Conservation (phyloP, 2,329 filamentous ascomycete genomes). For the Leptographium galeiforme region DNA sequence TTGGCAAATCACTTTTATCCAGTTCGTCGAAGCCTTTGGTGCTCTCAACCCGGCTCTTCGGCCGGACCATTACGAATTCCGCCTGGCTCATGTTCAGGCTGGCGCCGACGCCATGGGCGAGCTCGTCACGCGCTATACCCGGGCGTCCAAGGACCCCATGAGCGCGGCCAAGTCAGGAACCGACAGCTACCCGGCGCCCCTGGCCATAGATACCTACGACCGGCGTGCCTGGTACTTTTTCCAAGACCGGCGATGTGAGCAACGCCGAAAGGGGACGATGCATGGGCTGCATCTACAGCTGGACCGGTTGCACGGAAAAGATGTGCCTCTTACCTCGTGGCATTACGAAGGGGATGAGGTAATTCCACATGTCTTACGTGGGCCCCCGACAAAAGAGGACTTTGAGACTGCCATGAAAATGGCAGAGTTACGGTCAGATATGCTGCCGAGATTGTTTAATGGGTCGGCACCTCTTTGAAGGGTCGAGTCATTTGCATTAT, state of each 20-base stretch:
- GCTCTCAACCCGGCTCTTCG: too few species aligned
- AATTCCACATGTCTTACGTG: not conserved
- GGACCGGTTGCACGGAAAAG: not conserved
- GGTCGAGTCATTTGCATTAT: too few species aligned
- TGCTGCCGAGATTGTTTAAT: too few species aligned
- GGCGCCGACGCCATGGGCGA: too few species aligned
- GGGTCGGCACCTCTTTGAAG: too few species aligned
- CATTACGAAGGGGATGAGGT: not conserved
- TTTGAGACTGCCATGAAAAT: not conserved
- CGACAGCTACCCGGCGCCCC: not conserved
- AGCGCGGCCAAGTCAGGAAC: not conserved
- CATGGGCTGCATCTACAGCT: not conserved
- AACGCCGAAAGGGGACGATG: not conserved
- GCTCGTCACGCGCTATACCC: not conserved
- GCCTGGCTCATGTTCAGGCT: too few species aligned
- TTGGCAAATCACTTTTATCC: too few species aligned
- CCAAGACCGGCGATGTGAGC: not conserved
- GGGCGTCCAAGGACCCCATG: not conserved
- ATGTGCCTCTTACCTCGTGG: not conserved
- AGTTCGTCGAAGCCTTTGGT: too few species aligned
- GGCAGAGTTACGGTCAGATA: too few species aligned
- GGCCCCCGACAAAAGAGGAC: not conserved
- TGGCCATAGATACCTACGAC: not conserved
- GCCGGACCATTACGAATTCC: too few species aligned
- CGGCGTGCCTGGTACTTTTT: not conserved